Evolutionary conservation across 345 rosid genomes (phyloP), one percentile per base, ranked within the genome.

Genomic region (Boechera stricta): DNA sequence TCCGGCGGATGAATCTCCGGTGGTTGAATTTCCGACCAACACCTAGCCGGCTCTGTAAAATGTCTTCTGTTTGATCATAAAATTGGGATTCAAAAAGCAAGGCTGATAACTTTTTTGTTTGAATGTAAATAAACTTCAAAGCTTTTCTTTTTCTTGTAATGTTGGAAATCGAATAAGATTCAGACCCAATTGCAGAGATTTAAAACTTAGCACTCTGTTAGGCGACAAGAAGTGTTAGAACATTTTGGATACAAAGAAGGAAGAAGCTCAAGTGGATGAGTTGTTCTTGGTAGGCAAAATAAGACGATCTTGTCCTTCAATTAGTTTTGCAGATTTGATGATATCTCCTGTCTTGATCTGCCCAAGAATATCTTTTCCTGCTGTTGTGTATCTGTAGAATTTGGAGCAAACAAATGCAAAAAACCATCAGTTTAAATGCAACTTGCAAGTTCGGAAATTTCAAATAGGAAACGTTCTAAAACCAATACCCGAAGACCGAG

Each of bases 311-410:
- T 82, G 88, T 56, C 98, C 95, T 64, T 90, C 85, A 18, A 90
- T 81, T 42, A 89, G 75, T 86, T 87, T 86, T 6, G 93, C 92
- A 26, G 93, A 85, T 81, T 75, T 84, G 73, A 94, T 92, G 52
- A 89, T 48, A 74, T 90, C 97, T 70, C 94, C 94, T 1, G 91
- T 86, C 84, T 85, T 90, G 75, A 94, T 88, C 89, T 94, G 93
- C 9, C 90, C 82, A 69, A 94, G 87, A 71, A 90, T 69, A 5
- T 90, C 97, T 85, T 85, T 88, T 59, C 97, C 97, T 29, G 78
- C 57, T 13, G 92, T 89, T 53, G 90, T 81, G 64, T 92, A 94
- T 51, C 97, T 90, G 82, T 61, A 71, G 48, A 24, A 4, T 21
- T 57, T 8, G 0, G 12, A 79, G 16, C 70, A 67, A 58, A 36